Percentiles rank a stretch among this genome's conserved stretches.
Evolutionary conservation across 768 basidiomycete genomes (phyloP).

Genomic region (Suillus sp.): DNA sequence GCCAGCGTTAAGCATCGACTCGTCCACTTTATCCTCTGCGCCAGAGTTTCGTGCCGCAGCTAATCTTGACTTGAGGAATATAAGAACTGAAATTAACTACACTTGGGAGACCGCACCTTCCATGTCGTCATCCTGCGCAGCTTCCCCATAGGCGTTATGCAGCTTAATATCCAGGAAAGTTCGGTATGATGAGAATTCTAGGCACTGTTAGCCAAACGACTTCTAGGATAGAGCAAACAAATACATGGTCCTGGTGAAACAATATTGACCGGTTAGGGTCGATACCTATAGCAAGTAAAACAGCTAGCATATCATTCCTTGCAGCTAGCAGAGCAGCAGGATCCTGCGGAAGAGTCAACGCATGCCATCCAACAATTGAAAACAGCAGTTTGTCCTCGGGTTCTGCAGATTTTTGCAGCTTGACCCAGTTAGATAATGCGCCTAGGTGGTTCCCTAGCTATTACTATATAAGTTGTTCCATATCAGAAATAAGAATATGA

Average conservation of each 20-base stretch:
- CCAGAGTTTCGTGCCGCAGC: slow-evolving; percentile 74
- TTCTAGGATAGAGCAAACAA: slow-evolving; percentile 49
- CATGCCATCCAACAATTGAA: slow-evolving; percentile 93
- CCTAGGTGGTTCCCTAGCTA: slow-evolving; percentile 95
- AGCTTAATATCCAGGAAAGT: slow-evolving; percentile 87
- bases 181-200: slow-evolving; percentile 87
- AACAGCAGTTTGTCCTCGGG: slow-evolving; percentile 71
- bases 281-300: slow-evolving; percentile 82
- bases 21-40: slow-evolving; percentile 76
- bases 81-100: slow-evolving; percentile 5
- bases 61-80: slow-evolving; percentile 60
- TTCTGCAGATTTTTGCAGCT: slow-evolving; percentile 62
- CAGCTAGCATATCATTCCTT: slow-evolving; percentile 77
- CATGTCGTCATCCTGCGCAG: slow-evolving; percentile 93
- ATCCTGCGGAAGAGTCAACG: slow-evolving; percentile 89
- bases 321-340: slow-evolving; percentile 62
- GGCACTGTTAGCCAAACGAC: slow-evolving; percentile 26
- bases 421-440: slow-evolving; percentile 87
- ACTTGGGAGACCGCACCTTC: slow-evolving; percentile 61
- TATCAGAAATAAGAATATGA: slow-evolving; percentile 6
- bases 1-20: slow-evolving; percentile 80
- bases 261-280: slow-evolving; percentile 73
- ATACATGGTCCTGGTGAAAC: slow-evolving; percentile 89
- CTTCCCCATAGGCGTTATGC: slow-evolving; percentile 80
- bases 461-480: slow-evolving; percentile 9